Percentiles rank a stretch among this genome's conserved stretches.
These are phyloP conservation scores for Amphicarpaea edgeworthii DNA, from an alignment of 306 rosid genomes.

Conservation along the genomic window DNA sequence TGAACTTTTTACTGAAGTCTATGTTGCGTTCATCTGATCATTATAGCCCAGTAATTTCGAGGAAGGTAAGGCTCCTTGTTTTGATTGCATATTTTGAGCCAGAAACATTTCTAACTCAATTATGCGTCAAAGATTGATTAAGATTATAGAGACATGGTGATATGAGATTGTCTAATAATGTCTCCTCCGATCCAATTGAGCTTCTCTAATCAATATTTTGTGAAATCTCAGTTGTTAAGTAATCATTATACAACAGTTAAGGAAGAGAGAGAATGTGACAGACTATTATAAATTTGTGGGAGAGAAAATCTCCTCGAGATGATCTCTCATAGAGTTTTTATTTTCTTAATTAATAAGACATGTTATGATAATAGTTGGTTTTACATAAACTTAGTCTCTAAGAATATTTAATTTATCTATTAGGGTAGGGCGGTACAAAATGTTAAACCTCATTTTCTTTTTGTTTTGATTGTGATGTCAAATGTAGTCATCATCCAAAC, in stretches of 20 bases:
- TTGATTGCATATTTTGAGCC: not conserved
- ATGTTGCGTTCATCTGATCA: not conserved
- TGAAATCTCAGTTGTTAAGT: not conserved
- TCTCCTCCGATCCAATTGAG: too few relatives aligned
- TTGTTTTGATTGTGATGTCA: constrained; percentile 30
- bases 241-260: too few relatives aligned
- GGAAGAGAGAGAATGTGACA: too few relatives aligned
- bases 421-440: not conserved
- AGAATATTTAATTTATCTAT: constrained; percentile 13
- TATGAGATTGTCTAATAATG: too few relatives aligned
- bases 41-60: not conserved
- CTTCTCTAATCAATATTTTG: too few relatives aligned
- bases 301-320: not conserved
- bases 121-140: not conserved
- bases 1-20: constrained; percentile 24
- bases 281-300: too few relatives aligned
- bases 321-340: not conserved
- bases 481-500: constrained; percentile 30
- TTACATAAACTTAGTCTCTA: not conserved
- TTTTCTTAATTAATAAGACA: not conserved
- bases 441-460: not conserved
- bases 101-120: not conserved
- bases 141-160: not conserved
- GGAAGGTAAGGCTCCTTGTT: not conserved
- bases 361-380: not conserved